Conservation (phyloP, 768 basidiomycete species). For the Albatrellus ellisii region DNA sequence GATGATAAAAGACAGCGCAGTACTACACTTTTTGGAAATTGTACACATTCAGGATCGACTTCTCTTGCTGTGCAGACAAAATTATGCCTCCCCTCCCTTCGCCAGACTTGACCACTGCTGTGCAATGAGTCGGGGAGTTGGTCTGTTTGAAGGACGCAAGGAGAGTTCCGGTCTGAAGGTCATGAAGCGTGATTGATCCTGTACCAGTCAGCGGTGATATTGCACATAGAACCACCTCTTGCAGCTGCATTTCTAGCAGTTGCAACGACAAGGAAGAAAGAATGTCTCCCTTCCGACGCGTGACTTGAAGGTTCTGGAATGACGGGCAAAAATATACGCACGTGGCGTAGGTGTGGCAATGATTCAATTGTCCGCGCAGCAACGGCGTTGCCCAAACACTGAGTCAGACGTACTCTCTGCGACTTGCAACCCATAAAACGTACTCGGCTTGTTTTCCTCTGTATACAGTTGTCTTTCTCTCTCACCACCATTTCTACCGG, state of each 20-base stretch:
- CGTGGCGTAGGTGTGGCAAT: no score
- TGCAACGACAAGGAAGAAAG: conserved; percentile 27
- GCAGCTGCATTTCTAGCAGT: conserved; percentile 66
- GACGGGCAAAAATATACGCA: no score
- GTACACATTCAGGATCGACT: conserved; percentile 82
- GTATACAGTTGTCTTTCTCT: not conserved
- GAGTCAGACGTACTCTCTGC: no score
- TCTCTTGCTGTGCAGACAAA: conserved; percentile 77
- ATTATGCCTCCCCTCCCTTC: conserved; percentile 74
- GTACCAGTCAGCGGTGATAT: conserved; percentile 40
- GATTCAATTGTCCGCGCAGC: no score
- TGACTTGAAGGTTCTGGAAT: no score
- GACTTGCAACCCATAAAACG: no score
- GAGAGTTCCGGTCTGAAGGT: conserved; percentile 62
- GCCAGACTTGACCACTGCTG: conserved; percentile 52
- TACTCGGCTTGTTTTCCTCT: not conserved
- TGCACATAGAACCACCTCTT: conserved; percentile 56
- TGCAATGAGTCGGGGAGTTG: conserved; percentile 47
- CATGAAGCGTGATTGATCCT: conserved; percentile 65
- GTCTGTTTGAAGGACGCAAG: conserved; percentile 88
- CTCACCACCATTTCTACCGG: not conserved
- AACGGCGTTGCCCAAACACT: no score
- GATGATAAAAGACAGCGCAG: conserved; percentile 9
- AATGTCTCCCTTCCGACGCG: no score
- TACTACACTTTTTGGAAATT: conserved; percentile 91